Evolutionary conservation across 805 yeast genomes (phyloP).

Genomic region (Candida corydali): DNA sequence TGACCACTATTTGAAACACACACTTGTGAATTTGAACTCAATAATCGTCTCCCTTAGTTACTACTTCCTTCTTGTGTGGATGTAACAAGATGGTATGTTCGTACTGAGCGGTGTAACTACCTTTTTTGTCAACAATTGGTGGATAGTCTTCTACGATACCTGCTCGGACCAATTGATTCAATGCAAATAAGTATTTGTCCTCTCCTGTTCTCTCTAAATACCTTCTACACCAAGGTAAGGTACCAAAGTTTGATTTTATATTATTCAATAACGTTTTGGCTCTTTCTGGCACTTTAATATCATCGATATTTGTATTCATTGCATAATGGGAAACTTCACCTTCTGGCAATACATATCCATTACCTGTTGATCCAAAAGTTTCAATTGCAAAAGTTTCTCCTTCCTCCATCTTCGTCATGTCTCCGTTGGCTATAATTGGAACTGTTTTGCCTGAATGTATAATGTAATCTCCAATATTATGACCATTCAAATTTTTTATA

Average conservation of each 20-base stretch:
- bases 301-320: slow-evolving; percentile 44
- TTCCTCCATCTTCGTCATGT: slow-evolving; percentile 96
- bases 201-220: slow-evolving; percentile 89
- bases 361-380: slow-evolving; percentile 96
- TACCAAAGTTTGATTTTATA: slow-evolving; percentile 82
- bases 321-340: slow-evolving; percentile 98
- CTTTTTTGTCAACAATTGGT: slow-evolving; percentile 79
- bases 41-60: slow-evolving; percentile 92
- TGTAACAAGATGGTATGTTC: slow-evolving; percentile 92
- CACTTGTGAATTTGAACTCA: too few species aligned
- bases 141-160: slow-evolving; percentile 94
- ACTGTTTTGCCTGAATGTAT: slow-evolving; percentile 97
- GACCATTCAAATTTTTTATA: slow-evolving; percentile 92
- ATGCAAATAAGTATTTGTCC: slow-evolving; percentile 83
- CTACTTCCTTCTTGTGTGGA: slow-evolving; percentile 90
- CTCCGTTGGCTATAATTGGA: slow-evolving; percentile 92
- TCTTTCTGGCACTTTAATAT: slow-evolving; percentile 47
- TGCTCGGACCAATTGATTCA: slow-evolving; percentile 76
- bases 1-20: too few species aligned
- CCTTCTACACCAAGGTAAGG: slow-evolving; percentile 94
- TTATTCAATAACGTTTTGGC: slow-evolving; percentile 66
- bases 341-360: slow-evolving; percentile 77
- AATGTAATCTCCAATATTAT: slow-evolving; percentile 75
- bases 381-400: slow-evolving; percentile 98
- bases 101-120: slow-evolving; percentile 91